Evolutionary conservation across 495 filamentous ascomycete species (phyloP), one percentile per base, ranked within the genome.

Genomic region (Friedmanniomyces simplex): DNA sequence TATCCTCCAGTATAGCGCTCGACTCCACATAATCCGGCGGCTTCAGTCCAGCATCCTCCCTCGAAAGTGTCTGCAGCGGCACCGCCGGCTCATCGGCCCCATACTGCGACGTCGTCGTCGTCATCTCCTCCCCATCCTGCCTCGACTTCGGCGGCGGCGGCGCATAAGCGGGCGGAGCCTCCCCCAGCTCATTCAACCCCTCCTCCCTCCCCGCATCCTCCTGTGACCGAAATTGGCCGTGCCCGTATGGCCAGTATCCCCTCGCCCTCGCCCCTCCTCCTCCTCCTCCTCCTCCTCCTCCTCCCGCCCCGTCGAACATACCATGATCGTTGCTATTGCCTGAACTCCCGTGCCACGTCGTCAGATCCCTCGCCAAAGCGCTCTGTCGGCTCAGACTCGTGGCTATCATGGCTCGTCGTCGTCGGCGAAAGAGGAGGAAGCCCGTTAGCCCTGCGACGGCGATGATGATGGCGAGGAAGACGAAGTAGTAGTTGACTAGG

Each of bases 141-240:
- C 21, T 32, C 46, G 22, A 56, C 65, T 57, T 58, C 36, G 49
- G 50, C 49, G 67, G 63, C 47, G 52, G 50, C 45, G 67, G 62
- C 47, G 64, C 50, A 60, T 75, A 75, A 1, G 71, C 67, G 41
- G 73, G 73, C 10, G 73, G 73, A 10, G 73, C 68, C 57, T 74
- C 72, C 21, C 71, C 73, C 10, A 61, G 36, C 61, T 74, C 73
- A 61, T 75, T 66, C 25, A 75, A 56, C 26, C 73, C 73, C 55
- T 75, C 73, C 48, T 71, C 70, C 39, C 65, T 58, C 1, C 54
- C 54, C 13, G 52, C 46, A 34, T 57, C 58, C 13, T 60, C 60
- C 36, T 68, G 56, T 60, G 66, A 68, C 37, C 37, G 16, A n/a
- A n/a, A n/a, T n/a, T n/a, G 2, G 10, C 10, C 7, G 57, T n/a